These are phyloP conservation scores for Curvularia sp. DNA, from an alignment of 2,329 filamentous ascomycete genomes.

Conservation along the genomic window DNA sequence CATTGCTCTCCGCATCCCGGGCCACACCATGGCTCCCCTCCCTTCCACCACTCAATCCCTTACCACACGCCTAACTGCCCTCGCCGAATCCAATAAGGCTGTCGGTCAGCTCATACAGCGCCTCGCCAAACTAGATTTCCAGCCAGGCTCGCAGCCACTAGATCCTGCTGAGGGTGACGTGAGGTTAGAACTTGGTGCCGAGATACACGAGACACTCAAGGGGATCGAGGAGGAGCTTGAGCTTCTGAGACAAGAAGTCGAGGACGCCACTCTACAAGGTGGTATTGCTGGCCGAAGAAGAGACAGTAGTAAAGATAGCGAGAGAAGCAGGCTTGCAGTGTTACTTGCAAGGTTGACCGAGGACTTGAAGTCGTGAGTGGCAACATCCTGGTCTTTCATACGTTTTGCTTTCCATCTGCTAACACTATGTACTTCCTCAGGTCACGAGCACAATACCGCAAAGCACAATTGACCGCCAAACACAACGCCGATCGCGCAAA, in stretches of 20 bases:
- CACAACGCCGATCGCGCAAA: conserved; percentile 76
- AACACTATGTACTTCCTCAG: conserved; percentile 41
- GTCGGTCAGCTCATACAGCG: conserved; percentile 64
- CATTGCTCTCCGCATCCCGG: conserved; percentile 38
- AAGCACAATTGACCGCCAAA: conserved; percentile 81
- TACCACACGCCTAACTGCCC: conserved; percentile 58
- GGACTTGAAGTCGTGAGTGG: conserved; percentile 73
- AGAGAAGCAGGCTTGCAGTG: conserved; percentile 71
- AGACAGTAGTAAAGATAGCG: conserved; percentile 65
- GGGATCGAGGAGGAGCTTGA: conserved; percentile 86
- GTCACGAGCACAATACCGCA: conserved; percentile 74
- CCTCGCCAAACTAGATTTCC: conserved; percentile 67
- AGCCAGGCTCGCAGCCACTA: conserved; percentile 66
- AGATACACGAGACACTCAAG: conserved; percentile 80
- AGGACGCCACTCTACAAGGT: conserved; percentile 65
- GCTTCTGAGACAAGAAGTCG: conserved; percentile 76
- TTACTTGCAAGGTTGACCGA: conserved; percentile 70
- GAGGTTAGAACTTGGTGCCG: conserved; percentile 75
- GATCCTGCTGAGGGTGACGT: conserved; percentile 65
- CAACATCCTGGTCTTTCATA: not conserved
- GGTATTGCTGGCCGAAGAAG: conserved; percentile 48
- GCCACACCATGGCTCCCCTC: conserved; percentile 45
- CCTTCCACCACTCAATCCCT: conserved; percentile 51
- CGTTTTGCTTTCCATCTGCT: not conserved
- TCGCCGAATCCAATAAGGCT: conserved; percentile 62